These are phyloP conservation scores for Aleurites moluccanus DNA, from an alignment of 441 rosid species.

Conservation along the genomic window DNA sequence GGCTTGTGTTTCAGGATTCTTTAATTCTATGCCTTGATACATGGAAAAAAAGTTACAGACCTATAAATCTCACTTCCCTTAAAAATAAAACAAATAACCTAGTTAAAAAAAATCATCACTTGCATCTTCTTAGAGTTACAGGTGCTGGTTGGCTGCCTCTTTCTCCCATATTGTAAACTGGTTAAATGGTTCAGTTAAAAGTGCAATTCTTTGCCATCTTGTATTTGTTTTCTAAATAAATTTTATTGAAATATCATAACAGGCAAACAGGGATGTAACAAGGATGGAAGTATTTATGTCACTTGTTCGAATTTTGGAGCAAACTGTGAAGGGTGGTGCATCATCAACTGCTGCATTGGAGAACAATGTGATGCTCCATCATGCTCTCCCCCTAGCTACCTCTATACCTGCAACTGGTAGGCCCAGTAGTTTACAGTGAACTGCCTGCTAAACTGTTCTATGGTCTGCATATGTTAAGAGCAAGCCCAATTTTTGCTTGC, in stretches of 20 bases:
- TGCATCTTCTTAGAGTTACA: not conserved
- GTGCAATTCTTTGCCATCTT: not conserved
- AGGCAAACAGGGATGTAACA: slow-evolving; percentile 88
- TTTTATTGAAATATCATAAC: slow-evolving; percentile 19
- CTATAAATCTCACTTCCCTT: too few species aligned
- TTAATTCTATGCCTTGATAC: not conserved
- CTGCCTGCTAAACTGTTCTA: slow-evolving; percentile 20
- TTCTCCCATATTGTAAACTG: not conserved
- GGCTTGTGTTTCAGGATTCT: not conserved
- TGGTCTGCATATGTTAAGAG: slow-evolving; percentile 55
- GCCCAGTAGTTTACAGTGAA: slow-evolving; percentile 46
- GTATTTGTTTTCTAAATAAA: slow-evolving; percentile 1
- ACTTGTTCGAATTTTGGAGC: slow-evolving; percentile 76
- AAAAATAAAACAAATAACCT: not conserved
- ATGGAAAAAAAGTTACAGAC: not conserved
- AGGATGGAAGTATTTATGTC: slow-evolving; percentile 94
- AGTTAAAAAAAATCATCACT: not conserved
- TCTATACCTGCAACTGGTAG: slow-evolving; percentile 60
- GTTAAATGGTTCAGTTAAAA: not conserved
- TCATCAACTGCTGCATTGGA: slow-evolving; percentile 45
- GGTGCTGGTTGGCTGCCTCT: not conserved
- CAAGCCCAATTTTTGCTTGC: slow-evolving; percentile 41
- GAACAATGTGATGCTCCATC: slow-evolving; percentile 49
- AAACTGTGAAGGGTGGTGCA: slow-evolving; percentile 53
- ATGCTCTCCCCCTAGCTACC: slow-evolving; percentile 44